Percentiles rank a stretch among this genome's conserved stretches.
These are phyloP conservation scores for Fusarium sarcochroum DNA, from an alignment of 2,329 filamentous ascomycete genomes.

Conservation along the genomic window DNA sequence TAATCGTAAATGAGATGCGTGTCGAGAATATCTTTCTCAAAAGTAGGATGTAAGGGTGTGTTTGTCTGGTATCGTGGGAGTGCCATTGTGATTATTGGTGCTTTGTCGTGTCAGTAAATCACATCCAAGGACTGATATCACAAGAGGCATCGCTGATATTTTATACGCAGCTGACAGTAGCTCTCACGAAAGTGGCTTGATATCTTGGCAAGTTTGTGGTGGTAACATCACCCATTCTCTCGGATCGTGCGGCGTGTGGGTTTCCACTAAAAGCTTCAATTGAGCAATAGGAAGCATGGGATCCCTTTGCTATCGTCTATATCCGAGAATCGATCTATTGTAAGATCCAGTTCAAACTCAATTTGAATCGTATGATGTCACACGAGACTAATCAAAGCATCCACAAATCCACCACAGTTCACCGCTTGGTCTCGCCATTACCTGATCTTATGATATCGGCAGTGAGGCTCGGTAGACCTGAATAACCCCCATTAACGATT, in stretches of 20 bases:
- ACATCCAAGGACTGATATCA: rapidly evolving
- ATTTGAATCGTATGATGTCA: constrained; percentile 40
- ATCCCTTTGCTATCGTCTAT: constrained; percentile 15
- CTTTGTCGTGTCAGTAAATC: not conserved
- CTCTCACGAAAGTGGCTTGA: constrained; percentile 7
- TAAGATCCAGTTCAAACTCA: constrained; percentile 18
- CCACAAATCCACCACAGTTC: constrained; percentile 22
- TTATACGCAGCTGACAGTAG: constrained; percentile 5
- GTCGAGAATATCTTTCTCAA: constrained; percentile 65
- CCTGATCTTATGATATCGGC: constrained; percentile 16
- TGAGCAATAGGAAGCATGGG: constrained; percentile 8
- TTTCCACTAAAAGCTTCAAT: constrained; percentile 15
- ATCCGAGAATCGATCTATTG: constrained; percentile 24
- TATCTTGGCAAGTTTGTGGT: not conserved
- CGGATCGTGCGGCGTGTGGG: constrained; percentile 18
- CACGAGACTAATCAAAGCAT: constrained; percentile 7
- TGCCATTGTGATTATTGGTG: constrained; percentile 21
- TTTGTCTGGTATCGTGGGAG: constrained; percentile 46
- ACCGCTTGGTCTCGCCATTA: constrained; percentile 3
- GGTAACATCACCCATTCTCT: constrained; percentile 18
- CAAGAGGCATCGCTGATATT: rapidly evolving
- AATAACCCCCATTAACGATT: not conserved
- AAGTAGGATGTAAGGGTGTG: constrained; percentile 46
- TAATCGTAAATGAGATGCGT: constrained; percentile 72
- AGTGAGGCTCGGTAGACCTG: constrained; percentile 10